phyloP scores from a whole-genome alignment of 2,329 filamentous ascomycete species.

The Paracamarosporium sp. region DNA sequence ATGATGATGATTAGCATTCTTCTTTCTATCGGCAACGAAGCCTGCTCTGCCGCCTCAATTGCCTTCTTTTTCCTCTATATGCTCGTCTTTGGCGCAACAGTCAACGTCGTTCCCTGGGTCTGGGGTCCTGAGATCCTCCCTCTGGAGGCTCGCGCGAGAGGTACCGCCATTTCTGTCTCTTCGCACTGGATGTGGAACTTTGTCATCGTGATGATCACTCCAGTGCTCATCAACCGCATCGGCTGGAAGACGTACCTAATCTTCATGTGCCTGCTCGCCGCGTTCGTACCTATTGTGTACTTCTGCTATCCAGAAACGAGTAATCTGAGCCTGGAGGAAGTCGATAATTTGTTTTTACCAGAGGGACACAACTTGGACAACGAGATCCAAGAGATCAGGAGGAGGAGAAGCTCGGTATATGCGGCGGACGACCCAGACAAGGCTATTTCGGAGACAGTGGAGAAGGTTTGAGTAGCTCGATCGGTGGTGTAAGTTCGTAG shows the following conservation, averaged over 20 bases:
- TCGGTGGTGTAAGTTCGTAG: no score
- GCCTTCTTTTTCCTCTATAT: constrained; percentile 10
- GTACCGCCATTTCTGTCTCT: constrained; percentile 2
- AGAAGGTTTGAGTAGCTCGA: not conserved
- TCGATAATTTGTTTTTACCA: constrained; percentile 1
- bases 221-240: not conserved
- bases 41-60: not conserved
- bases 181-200: constrained; percentile 5
- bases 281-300: constrained; percentile 4
- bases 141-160: not conserved
- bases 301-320: constrained; percentile 6
- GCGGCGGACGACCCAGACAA: not conserved
- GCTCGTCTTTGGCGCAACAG: constrained; percentile 1
- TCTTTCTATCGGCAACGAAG: not conserved
- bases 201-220: constrained; percentile 7
- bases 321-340: constrained; percentile 1
- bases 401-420: not conserved
- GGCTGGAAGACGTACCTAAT: constrained; percentile 7
- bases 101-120: constrained; percentile 5
- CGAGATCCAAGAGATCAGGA: not conserved
- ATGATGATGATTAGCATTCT: constrained; percentile 53
- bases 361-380: not conserved
- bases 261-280: not conserved
- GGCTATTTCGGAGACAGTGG: not conserved
- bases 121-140: constrained; percentile 3